A percentile compares a stretch with the other conserved stretches of the same genome.
Evolutionary conservation across 768 basidiomycete species (phyloP).

Genomic region (Boletus vermiculosoides): DNA sequence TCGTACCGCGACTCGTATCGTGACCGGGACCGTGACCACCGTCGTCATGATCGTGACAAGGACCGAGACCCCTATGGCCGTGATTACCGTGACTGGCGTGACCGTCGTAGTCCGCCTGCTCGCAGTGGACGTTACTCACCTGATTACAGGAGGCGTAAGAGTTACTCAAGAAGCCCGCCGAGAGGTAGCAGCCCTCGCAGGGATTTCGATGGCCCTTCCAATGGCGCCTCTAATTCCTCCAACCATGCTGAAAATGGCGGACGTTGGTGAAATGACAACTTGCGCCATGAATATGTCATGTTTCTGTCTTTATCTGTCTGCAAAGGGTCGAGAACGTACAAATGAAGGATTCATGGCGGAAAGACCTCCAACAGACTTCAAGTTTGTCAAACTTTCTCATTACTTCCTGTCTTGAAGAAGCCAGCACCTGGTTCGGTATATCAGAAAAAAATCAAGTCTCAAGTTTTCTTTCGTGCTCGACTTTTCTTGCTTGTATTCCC

Average conservation of each 20-base stretch:
- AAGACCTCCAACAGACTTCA: constrained; percentile 37
- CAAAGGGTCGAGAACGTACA: constrained; percentile 44
- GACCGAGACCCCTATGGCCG: constrained; percentile 67
- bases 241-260: constrained; percentile 43
- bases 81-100: constrained; percentile 74
- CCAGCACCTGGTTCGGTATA: constrained; percentile 50
- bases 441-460: constrained; percentile 62
- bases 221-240: constrained; percentile 35
- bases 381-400: constrained; percentile 52
- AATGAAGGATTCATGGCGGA: constrained; percentile 44
- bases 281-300: constrained; percentile 21
- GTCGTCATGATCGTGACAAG: constrained; percentile 42
- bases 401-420: constrained; percentile 49
- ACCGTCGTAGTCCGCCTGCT: constrained; percentile 73
- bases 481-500: constrained; percentile 49
- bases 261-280: constrained; percentile 57
- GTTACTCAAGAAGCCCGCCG: constrained; percentile 79
- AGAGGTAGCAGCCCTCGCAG: constrained; percentile 61
- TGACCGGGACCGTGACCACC: constrained; percentile 46
- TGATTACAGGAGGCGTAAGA: constrained; percentile 70
- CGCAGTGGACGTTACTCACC: constrained; percentile 71
- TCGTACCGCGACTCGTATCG: constrained; percentile 44
- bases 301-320: constrained; percentile 30
- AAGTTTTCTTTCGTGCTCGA: constrained; percentile 59
- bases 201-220: constrained; percentile 47